phyloP scores from a whole-genome alignment of 2,329 filamentous ascomycete genomes.

The Pyrenophora graminea region DNA sequence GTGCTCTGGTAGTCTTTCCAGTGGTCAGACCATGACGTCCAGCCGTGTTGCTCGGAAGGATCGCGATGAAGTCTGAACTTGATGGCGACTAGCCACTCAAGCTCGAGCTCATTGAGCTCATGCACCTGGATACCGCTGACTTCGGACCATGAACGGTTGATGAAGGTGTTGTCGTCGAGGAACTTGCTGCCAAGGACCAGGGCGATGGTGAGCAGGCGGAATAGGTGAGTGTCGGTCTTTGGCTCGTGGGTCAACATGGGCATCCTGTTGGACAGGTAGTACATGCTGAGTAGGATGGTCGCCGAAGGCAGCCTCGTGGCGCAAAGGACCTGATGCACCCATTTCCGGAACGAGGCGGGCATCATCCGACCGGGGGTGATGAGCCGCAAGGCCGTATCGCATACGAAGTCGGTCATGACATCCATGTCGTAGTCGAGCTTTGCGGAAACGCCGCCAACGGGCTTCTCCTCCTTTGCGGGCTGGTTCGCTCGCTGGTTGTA shows the following conservation, averaged over 20 bases:
- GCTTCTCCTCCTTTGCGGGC: slow-evolving; percentile 64
- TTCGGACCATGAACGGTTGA: slow-evolving; percentile 95
- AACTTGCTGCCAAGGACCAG: slow-evolving; percentile 93
- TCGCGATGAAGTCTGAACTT: slow-evolving; percentile 87
- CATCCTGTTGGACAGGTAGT: slow-evolving; percentile 84
- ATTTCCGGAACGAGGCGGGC: slow-evolving; percentile 81
- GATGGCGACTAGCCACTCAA: slow-evolving; percentile 83
- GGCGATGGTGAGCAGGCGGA: slow-evolving; percentile 83
- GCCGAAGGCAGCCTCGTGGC: slow-evolving; percentile 89
- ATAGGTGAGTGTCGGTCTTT: slow-evolving; percentile 70
- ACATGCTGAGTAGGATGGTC: slow-evolving; percentile 87
- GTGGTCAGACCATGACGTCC: slow-evolving; percentile 66
- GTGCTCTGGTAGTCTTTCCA: slow-evolving; percentile 68
- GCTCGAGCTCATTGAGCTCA: slow-evolving; percentile 84
- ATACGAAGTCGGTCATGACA: slow-evolving; percentile 92
- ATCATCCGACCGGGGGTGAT: slow-evolving; percentile 65
- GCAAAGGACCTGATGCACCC: slow-evolving; percentile 86
- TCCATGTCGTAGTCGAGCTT: slow-evolving; percentile 97
- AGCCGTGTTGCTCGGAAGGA: slow-evolving; percentile 74
- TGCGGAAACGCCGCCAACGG: slow-evolving; percentile 85
- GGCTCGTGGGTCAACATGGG: slow-evolving; percentile 66
- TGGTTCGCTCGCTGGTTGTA: slow-evolving; percentile 46
- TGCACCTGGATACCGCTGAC: slow-evolving; percentile 85
- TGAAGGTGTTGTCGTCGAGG: slow-evolving; percentile 94
- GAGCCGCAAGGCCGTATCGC: slow-evolving; percentile 80